A percentile compares a stretch with the other conserved stretches of the same genome.
Evolutionary conservation across 208 protist genomes (phyloP).

Genomic region (Trypanosoma brucei): DNA sequence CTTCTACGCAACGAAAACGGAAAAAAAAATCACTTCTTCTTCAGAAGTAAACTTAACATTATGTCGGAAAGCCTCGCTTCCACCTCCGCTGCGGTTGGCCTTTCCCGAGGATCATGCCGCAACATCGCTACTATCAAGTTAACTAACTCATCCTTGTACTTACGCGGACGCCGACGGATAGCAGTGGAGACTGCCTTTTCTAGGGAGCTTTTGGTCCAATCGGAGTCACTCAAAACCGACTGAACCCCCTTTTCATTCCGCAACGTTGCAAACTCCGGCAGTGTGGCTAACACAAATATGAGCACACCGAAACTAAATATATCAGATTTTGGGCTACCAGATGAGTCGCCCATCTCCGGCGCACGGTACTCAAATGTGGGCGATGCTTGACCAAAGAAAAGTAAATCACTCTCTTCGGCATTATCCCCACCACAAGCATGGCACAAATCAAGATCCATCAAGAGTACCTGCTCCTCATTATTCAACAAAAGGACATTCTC

Average conservation of each 20-base stretch:
- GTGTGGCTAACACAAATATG: slow-evolving; percentile 63
- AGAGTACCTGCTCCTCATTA: slow-evolving; percentile 75
- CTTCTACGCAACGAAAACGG: too few relatives aligned
- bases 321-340: slow-evolving; percentile 71
- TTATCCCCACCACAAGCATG: slow-evolving; percentile 35
- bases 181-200: slow-evolving; percentile 41
- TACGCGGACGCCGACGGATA: slow-evolving; percentile 21
- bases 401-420: slow-evolving; percentile 26
- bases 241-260: slow-evolving; percentile 40
- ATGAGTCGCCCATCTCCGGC: slow-evolving; percentile 40
- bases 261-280: slow-evolving; percentile 67
- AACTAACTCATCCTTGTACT: slow-evolving; percentile 60
- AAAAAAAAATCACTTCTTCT: background rate
- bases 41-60: slow-evolving; percentile 53
- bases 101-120: slow-evolving; percentile 32
- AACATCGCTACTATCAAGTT: slow-evolving; percentile 70
- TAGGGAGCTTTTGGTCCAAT: slow-evolving; percentile 48
- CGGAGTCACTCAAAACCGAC: slow-evolving; percentile 45
- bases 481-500: slow-evolving; percentile 85
- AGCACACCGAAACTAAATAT: slow-evolving; percentile 85
- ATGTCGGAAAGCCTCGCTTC: slow-evolving; percentile 35
- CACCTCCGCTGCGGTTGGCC: slow-evolving; percentile 42
- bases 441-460: slow-evolving; percentile 87
- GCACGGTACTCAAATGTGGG: slow-evolving; percentile 76
- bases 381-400: slow-evolving; percentile 8